phyloP scores from a whole-genome alignment of 768 basidiomycete genomes.

The Podaxis rugospora region DNA sequence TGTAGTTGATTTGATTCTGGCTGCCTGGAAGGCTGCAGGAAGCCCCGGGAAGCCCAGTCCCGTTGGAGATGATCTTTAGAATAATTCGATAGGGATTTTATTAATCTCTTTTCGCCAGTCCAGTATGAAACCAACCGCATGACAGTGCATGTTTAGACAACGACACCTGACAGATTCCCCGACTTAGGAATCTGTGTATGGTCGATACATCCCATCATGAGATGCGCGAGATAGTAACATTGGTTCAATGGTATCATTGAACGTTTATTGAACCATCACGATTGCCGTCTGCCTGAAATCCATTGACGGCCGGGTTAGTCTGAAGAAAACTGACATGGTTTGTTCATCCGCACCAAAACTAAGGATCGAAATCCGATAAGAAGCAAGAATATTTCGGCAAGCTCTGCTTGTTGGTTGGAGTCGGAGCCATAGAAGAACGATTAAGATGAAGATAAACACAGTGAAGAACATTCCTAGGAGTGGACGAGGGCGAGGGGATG shows the following conservation, averaged over 20 bases:
- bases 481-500: neutral
- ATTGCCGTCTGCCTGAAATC: no score
- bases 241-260: no score
- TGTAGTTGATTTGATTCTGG: conserved; percentile 73
- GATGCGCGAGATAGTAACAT: no score
- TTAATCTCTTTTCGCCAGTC: neutral
- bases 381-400: neutral
- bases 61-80: conserved; percentile 33
- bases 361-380: neutral
- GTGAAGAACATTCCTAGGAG: neutral
- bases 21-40: conserved; percentile 85
- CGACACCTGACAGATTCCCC: neutral
- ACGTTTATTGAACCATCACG: no score
- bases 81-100: neutral
- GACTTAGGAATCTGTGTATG: neutral
- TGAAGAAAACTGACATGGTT: no score
- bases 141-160: neutral
- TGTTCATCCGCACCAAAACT: neutral
- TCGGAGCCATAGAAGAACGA: neutral
- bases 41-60: conserved; percentile 60
- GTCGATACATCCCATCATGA: no score
- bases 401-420: neutral
- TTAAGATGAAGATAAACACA: neutral
- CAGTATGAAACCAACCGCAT: neutral
- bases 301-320: no score